These are phyloP conservation scores for Penicillium paradoxum DNA, from an alignment of 495 filamentous ascomycete genomes.

Conservation along the genomic window DNA sequence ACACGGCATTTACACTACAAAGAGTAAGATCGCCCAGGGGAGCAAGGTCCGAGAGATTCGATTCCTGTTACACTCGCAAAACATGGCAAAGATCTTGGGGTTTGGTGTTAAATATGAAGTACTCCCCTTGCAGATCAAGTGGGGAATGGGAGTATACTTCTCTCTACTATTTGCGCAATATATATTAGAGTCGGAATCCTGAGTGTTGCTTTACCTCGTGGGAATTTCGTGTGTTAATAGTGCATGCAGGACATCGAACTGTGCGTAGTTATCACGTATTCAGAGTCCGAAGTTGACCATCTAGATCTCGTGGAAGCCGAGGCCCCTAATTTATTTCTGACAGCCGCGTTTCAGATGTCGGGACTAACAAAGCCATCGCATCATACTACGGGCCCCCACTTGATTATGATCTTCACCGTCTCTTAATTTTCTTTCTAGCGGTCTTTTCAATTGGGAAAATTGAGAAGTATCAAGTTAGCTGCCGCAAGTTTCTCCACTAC, in stretches of 20 bases:
- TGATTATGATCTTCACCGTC: background rate
- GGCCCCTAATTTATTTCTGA: background rate
- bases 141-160: background rate
- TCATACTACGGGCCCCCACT: background rate
- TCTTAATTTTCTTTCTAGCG: background rate
- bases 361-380: background rate
- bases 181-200: no score
- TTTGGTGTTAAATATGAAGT: background rate
- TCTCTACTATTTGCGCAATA: background rate
- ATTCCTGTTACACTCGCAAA: background rate
- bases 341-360: background rate
- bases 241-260: background rate
- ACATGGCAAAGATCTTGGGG: background rate
- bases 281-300: background rate
- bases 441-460: no score
- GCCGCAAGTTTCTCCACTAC: no score
- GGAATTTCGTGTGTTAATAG: no score
- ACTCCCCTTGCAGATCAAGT: background rate
- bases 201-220: no score
- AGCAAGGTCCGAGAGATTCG: background rate
- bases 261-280: background rate
- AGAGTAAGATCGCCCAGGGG: constrained; percentile 4
- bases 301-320: background rate
- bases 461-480: no score
- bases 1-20: constrained; percentile 1